Evolutionary conservation across 441 rosid species (phyloP), one percentile per base, ranked within the genome.

Genomic region (Cnidoscolus chayamansa): DNA sequence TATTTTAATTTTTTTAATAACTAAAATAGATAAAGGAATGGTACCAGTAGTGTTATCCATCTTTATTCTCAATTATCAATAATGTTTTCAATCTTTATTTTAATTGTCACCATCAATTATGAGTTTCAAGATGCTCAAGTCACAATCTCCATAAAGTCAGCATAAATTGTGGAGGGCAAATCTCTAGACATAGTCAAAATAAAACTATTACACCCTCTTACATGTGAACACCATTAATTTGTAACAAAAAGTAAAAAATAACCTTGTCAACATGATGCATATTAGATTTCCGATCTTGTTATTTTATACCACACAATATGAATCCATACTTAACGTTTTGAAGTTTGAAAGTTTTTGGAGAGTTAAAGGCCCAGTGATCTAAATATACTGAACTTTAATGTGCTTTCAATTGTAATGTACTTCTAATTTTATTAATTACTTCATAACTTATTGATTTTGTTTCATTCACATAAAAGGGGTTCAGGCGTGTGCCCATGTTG

Each of bases 1-100:
- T 6, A 25, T 25, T 1, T 16, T 61, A 30, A 40, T 9, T 25
- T 56, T 11, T 19, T 1, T 20, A 17, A 43, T 30, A 43, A 72
- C n/a, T 57, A n/a, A 4, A 67, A 56, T 31, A 62, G 25, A 62
- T 43, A 67, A 67, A 7, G 17, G 19, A 61, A 64, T 70, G 59
- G 9, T 25, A 48, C 3, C 55, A 16, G 31, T 9, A 32, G 47
- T 19, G 54, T 12, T 70, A 13, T 13, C 37, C 30, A 25, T 25
- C 25, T 25, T 25, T 25, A 25, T 25, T 25, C 25, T 25, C 25
- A 25, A 25, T 25, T 25, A 25, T 25, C 25, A 25, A 25, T 25
- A 25, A 25, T 25, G 25, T 25, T 25, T 61, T 16, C 53, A 35
- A 35, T 48, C 30, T 17, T 12, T 55, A 0, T 37, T 35, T 58